Evolutionary conservation across 495 filamentous ascomycete species (phyloP).

Genomic region (Tuber borchii): DNA sequence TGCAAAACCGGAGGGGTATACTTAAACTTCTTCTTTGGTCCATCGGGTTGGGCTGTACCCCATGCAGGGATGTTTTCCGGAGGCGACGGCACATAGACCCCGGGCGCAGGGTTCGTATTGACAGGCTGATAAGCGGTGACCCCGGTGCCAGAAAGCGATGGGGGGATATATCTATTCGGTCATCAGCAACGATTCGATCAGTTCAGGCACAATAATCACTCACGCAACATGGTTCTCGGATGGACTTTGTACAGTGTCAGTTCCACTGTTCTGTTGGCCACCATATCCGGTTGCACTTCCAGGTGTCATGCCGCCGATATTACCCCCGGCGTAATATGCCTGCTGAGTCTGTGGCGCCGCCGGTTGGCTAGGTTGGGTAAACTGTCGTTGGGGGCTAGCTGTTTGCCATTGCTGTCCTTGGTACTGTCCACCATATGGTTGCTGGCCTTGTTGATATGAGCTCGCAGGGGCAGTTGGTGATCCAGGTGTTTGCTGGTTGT

Average conservation of each 20-base stretch:
- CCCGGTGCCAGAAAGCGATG: constrained; percentile 15
- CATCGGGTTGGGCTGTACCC: constrained; percentile 11
- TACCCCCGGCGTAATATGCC: constrained; percentile 13
- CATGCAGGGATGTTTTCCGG: constrained; percentile 16
- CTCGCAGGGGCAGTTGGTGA: constrained; percentile 3
- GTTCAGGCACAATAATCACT: not conserved
- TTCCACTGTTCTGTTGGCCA: constrained; percentile 3
- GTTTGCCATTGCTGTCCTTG: constrained; percentile 30
- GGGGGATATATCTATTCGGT: constrained; percentile 18
- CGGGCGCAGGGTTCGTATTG: constrained; percentile 20
- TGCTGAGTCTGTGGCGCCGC: constrained; percentile 22
- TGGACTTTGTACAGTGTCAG: constrained; percentile 15
- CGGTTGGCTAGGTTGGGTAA: constrained; percentile 15
- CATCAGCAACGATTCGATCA: not conserved
- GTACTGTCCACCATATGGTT: constrained; percentile 12
- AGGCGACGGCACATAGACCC: constrained; percentile 14
- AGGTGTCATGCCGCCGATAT: constrained; percentile 3
- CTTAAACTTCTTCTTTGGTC: constrained; percentile 26
- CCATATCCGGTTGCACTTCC: constrained; percentile 1
- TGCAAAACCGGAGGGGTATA: constrained; percentile 28
- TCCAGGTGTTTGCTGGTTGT: constrained; percentile 14
- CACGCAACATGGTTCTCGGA: constrained; percentile 15
- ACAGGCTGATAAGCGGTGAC: constrained; percentile 19
- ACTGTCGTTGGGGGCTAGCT: constrained; percentile 19
- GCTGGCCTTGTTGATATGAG: constrained; percentile 16